Base-by-base conservation (phyloP, 177 flowering plant species). In the Vitis hybrid region DNA sequence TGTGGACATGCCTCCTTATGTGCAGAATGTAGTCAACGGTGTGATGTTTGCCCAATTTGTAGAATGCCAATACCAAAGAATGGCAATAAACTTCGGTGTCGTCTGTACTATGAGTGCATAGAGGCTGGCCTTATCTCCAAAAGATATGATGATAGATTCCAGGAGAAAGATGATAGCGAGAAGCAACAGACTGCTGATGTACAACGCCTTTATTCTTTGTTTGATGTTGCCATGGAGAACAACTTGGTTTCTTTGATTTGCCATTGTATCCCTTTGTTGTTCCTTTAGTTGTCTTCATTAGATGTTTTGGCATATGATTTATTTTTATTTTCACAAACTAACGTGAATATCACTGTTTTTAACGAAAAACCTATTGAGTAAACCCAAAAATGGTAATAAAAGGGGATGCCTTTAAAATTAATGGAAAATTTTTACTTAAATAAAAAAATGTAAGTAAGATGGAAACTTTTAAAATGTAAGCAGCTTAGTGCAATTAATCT, bases 1-100 rank as follows among this genome's bases (percentile, higher is more conserved):
- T 96, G 99, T 67, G 87, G 90, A 14, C 99, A 96, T 79, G 94
- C 99, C 49, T 90, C 98, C 1, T 81, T 96, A 51, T 93, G 99
- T 78, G 86, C 79, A 51, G 98, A 92, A 76, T 96, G 99, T 71
- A 84, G 92, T 77, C 97, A 88, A 67, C 81, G 95, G 33, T 90
- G 90, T 84, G 97, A 96, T 76, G 31, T 77, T 60, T 96, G 99
- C 80, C 99, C 99, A 13, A 84, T 96, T 65, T 96, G 99, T 83
- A 80, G 97, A 78, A 75, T 70, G 48, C 86, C 89, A 31, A 64
- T 96, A 55, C 81, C 90, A 53, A 89, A 84, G 73, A 83, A 60
- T 68, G 88, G 78, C 5, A 75, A 77, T 57, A 78, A 71, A 70
- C 69, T 79, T 33, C 84, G 81, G 18, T 89, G 76, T 69, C 91